phyloP scores from a whole-genome alignment of 116 monocot genomes.

The Cymodocea nodosa region DNA sequence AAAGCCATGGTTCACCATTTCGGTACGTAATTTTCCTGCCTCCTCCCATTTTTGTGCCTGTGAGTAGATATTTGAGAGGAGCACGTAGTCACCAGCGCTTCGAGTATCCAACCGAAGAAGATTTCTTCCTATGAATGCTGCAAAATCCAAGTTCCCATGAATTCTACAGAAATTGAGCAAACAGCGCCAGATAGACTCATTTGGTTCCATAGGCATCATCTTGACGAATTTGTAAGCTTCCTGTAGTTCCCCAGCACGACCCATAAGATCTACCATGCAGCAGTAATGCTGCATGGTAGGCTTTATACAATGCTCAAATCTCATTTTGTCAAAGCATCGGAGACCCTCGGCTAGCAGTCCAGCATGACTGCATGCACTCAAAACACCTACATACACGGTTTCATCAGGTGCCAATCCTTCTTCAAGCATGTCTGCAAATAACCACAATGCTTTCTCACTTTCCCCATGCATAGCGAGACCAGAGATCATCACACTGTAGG shows the following conservation, averaged over 20 bases:
- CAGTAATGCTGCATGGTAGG: constrained; percentile 58
- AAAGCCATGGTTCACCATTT: constrained; percentile 26
- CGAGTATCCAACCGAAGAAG: constrained; percentile 18
- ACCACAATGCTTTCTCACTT: constrained; percentile 30
- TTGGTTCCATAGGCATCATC: constrained; percentile 35
- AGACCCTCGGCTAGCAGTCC: constrained; percentile 50
- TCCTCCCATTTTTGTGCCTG: constrained; percentile 27
- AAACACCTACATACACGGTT: constrained; percentile 43
- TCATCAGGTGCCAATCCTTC: constrained; percentile 46
- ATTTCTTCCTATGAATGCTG: constrained; percentile 25
- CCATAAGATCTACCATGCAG: constrained; percentile 64
- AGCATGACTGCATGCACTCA: constrained; percentile 59
- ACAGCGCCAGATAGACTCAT: constrained; percentile 44
- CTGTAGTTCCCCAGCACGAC: constrained; percentile 34
- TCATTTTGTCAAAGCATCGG: constrained; percentile 43
- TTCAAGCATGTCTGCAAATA: constrained; percentile 40
- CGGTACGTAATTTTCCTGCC: constrained; percentile 23
- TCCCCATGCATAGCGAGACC: constrained; percentile 55
- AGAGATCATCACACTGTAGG: constrained; percentile 59
- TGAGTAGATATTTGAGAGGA: constrained; percentile 50
- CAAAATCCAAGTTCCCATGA: constrained; percentile 37
- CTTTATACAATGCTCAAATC: constrained; percentile 28
- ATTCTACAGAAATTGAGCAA: constrained; percentile 48
- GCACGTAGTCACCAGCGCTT: constrained; percentile 44
- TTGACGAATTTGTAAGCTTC: constrained; percentile 35